These are phyloP conservation scores for Nepenthes alata DNA, from an alignment of 179 eudicot species.

Conservation along the genomic window DNA sequence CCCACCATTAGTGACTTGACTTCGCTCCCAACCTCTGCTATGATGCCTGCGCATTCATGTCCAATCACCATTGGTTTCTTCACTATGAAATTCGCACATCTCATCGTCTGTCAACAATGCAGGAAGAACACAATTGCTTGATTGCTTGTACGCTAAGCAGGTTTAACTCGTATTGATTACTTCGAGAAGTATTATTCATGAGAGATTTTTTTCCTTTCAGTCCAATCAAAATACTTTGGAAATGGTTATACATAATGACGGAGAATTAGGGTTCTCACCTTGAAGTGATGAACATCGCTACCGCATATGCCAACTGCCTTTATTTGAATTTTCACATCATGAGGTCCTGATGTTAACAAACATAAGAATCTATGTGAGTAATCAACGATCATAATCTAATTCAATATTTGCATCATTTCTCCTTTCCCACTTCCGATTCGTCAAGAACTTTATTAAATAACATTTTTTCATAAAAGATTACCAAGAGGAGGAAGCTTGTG, in stretches of 20 bases:
- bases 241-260: no score
- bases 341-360: constrained; percentile 31
- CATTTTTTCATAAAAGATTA: constrained; percentile 6
- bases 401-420: background rate
- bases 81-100: constrained; percentile 69
- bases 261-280: constrained; percentile 29
- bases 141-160: background rate
- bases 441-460: background rate
- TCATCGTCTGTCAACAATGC: constrained; percentile 34
- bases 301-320: constrained; percentile 97
- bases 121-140: background rate
- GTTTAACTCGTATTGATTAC: background rate
- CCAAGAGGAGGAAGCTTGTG: constrained; percentile 83
- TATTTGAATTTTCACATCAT: constrained; percentile 77
- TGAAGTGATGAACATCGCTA: constrained; percentile 89
- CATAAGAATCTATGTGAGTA: background rate
- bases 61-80: constrained; percentile 95
- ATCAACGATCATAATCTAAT: background rate
- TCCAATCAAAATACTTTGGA: no score
- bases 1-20: constrained; percentile 62
- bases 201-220: no score
- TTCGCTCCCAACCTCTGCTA: constrained; percentile 79
- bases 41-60: constrained; percentile 85
- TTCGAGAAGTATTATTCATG: background rate
- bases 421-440: no score